Evolutionary conservation across 2,329 filamentous ascomycete genomes (phyloP), one percentile per base, ranked within the genome.

Genomic region (Trichoderma sp.): DNA sequence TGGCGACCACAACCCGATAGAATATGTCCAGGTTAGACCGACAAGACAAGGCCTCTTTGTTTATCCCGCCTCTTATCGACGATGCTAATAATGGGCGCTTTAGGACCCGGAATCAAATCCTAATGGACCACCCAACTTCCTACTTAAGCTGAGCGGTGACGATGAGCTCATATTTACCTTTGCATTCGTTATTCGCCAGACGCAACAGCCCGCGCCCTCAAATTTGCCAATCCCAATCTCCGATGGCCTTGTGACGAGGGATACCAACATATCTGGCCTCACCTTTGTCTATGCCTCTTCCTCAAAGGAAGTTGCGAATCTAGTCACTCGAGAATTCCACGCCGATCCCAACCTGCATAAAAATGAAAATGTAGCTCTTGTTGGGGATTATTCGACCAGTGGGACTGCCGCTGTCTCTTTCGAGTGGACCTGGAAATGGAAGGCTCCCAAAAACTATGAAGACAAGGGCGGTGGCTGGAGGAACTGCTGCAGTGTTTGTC

Each of bases 391-490:
- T 77, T 87, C 88, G 3, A 99, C 96, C 0, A 89, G 87, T 37
- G 94, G 95, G n/a, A 92, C 85, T 75, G 84, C 91, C 7, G 95
- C 93, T 1, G 91, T 97, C 35, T 90, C 93, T 40, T 97, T 97
- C 77, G 91, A 95, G 72, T 99, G 95, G 94, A 90, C 91, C 8
- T 99, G 96, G 96, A 96, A 91, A 83, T 99, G 95, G 94, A 93
- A 92, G 77, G 93, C 96, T 10, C 96, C 96, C 47, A 97, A 93
- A 83, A 76, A 83, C 16, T 82, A 83, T 19, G 94, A 97, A 77
- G 94, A 97, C 77, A 89, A 88, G 75, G 92, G 92, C 35, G 93
- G 94, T 69, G 96, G 96, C 56, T 99, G 96, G 95, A 92, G 93
- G 77, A 98, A 96, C 77, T 92, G 91, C 75, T 98, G 96, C 85